Evolutionary conservation across 1,284 basidiomycete genomes (phyloP).

Genomic region (Bondarzewia mesenterica): DNA sequence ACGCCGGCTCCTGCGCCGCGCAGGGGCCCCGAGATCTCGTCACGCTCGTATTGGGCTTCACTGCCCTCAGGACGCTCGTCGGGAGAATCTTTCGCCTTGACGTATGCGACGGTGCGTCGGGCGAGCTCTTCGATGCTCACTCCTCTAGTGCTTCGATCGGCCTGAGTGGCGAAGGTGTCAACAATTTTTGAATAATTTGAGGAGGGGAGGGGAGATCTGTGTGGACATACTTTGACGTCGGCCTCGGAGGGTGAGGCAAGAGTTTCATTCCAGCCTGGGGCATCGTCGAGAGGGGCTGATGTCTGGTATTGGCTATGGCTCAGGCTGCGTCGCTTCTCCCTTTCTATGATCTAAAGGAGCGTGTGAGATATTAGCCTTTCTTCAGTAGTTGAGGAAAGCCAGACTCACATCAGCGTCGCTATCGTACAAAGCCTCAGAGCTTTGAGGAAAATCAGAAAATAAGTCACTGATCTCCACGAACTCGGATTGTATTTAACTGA

Average conservation of each 20-base stretch:
- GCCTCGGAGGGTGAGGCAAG: slow-evolving; percentile 67
- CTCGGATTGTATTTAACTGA: slow-evolving; percentile 1
- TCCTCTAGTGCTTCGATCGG: neutral
- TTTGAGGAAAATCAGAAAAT: neutral
- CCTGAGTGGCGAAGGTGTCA: slow-evolving; percentile 15
- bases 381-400: slow-evolving; percentile 1
- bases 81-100: slow-evolving; percentile 8
- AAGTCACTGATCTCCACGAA: neutral
- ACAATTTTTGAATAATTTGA: slow-evolving; percentile 17
- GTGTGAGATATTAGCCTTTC: neutral
- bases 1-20: slow-evolving; percentile 15
- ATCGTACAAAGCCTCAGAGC: slow-evolving; percentile 35
- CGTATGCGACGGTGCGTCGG: slow-evolving; percentile 10
- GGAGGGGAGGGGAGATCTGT: neutral
- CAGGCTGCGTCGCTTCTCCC: slow-evolving; percentile 50
- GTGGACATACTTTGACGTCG: slow-evolving; percentile 45
- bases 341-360: slow-evolving; percentile 37
- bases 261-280: slow-evolving; percentile 70
- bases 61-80: slow-evolving; percentile 11
- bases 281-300: slow-evolving; percentile 43
- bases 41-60: slow-evolving; percentile 29
- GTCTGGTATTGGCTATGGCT: slow-evolving; percentile 39
- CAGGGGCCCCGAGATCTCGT: slow-evolving; percentile 37
- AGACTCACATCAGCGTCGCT: slow-evolving; percentile 48
- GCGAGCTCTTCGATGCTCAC: slow-evolving; percentile 20